phyloP scores from a whole-genome alignment of 179 eudicot species.

The Silene noctiflora region DNA sequence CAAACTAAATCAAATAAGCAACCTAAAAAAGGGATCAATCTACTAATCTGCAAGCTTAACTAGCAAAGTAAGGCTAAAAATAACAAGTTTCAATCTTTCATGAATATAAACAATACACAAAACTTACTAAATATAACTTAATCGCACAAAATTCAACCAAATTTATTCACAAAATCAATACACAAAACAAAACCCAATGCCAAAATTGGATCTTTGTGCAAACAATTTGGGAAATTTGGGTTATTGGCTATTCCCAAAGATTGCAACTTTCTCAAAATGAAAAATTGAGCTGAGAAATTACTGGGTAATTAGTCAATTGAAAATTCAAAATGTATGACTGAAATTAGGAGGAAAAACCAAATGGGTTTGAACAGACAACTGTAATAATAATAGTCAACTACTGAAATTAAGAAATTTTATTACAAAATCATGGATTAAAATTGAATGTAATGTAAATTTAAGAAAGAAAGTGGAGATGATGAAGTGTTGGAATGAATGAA shows the following conservation, averaged over 20 bases:
- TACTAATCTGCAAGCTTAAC: background rate
- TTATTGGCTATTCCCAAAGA: background rate
- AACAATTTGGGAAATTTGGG: background rate
- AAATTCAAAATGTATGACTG: slow-evolving; percentile 7
- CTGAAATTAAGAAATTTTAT: background rate
- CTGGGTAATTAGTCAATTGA: background rate
- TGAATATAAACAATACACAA: slow-evolving; percentile 5
- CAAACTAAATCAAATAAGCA: slow-evolving; percentile 5
- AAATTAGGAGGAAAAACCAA: background rate
- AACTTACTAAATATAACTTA: slow-evolving; percentile 1
- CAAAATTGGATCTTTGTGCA: slow-evolving; percentile 10
- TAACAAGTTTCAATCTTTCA: background rate
- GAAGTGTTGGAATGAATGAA: background rate
- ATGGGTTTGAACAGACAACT: background rate
- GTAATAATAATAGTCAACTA: background rate
- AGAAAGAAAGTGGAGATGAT: background rate
- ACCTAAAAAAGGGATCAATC: background rate
- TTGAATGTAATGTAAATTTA: background rate
- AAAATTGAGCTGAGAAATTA: background rate
- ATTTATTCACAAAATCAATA: background rate
- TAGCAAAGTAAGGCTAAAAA: background rate
- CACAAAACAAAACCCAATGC: background rate
- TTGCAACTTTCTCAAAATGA: background rate
- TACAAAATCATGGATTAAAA: background rate
- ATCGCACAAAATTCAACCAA: slow-evolving; percentile 16